Evolutionary conservation across 208 protist species (phyloP), one percentile per base, ranked within the genome.

Genomic region (Trypanosoma congolense): DNA sequence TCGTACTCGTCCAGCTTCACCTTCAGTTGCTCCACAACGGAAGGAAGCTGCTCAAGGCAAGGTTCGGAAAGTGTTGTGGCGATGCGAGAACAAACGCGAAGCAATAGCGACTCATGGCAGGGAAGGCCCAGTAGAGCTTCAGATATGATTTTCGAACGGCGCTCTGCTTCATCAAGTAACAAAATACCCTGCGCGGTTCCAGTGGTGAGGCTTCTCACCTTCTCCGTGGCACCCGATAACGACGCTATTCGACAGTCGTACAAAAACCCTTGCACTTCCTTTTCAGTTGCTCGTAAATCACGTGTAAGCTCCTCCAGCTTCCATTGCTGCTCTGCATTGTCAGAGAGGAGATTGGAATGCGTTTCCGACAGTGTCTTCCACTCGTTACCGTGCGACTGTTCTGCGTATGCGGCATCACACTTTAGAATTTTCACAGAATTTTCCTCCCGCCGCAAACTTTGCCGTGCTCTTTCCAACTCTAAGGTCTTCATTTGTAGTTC

Each of bases 231-330:
- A 21, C 50, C 49, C 41, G 2, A 10, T 14, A 64, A 36, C 14
- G 58, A 64, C 0, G 22, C 33, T 22, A 42, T 12, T 25, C 53
- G 49, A n/a, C 6, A 45, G 3, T 51, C 24, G 24, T 43, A 28
- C 25, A 64, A 33, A 24, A 64, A 64, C 2, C 41, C 30, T 22
- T 56, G 58, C n/a, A 64, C 3, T n/a, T 56, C 49, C n/a, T 56
- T 56, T 29, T 22, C 12, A 29, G 43, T 47, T 26, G 3, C 2
- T 21, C 12, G 29, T 31, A 64, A 18, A 1, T 51, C 33, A 43
- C 22, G 30, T 36, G 24, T 42, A 30, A 61, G 22, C 25, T 56
- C 29, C 19, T 56, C 58, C 25, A 64, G 19, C 24, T 56, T 33
- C 14, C 10, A 14, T 26, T 55, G 49, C 38, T 49, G 55, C 30